Evolutionary conservation across 164 flowering plant species (phyloP).

Genomic region (Sedum album): DNA sequence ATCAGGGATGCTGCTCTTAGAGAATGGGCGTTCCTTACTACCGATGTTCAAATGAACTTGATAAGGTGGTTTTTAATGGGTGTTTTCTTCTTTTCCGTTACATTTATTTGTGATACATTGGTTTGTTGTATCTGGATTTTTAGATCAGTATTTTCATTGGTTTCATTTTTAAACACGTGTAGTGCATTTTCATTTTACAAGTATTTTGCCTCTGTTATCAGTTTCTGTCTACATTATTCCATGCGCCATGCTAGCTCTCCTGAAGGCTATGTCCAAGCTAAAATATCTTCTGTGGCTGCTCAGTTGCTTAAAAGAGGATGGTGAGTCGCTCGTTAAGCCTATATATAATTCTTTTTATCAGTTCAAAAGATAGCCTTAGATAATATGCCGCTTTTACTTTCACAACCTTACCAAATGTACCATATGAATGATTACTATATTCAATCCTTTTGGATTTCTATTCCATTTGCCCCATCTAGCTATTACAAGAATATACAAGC

Average conservation of each 20-base stretch:
- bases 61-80: neutral
- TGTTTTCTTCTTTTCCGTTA: neutral
- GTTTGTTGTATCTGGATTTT: neutral
- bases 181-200: neutral
- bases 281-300: slow-evolving; percentile 91
- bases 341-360: neutral
- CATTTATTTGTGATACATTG: neutral
- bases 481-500: neutral
- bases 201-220: slow-evolving; percentile 22
- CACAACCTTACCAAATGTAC: neutral
- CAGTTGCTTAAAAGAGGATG: slow-evolving; percentile 92
- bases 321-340: slow-evolving; percentile 29
- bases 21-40: slow-evolving; percentile 76
- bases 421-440: neutral
- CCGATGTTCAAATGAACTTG: neutral
- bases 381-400: no score
- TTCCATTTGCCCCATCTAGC: neutral
- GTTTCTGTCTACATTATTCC: slow-evolving; percentile 66
- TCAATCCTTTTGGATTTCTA: neutral
- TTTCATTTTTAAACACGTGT: neutral
- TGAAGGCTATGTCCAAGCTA: slow-evolving; percentile 79
- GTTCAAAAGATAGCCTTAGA: neutral
- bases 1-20: slow-evolving; percentile 80
- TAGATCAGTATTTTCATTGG: no score
- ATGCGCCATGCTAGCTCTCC: slow-evolving; percentile 66